These are phyloP conservation scores for Pholiota microspora DNA, from an alignment of 768 basidiomycete species.

Conservation along the genomic window DNA sequence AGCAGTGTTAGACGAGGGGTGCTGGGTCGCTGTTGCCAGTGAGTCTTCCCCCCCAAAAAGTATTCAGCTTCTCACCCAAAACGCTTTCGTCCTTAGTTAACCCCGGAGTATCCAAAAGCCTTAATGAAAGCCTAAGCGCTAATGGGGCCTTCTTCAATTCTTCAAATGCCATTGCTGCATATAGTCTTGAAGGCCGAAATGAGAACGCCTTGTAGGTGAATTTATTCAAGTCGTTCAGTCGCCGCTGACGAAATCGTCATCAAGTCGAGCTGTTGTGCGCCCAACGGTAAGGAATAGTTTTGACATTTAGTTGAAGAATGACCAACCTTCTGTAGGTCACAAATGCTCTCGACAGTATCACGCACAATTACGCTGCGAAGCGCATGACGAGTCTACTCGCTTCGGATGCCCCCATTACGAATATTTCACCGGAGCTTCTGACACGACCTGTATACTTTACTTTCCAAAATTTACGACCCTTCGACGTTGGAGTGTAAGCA, in stretches of 20 bases:
- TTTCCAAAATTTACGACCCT: slow-evolving; percentile 15
- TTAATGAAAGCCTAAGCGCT: slow-evolving; percentile 31
- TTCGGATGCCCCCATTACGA: slow-evolving; percentile 7
- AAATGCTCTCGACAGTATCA: slow-evolving; percentile 9
- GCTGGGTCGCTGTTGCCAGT: slow-evolving; percentile 48
- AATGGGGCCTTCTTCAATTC: slow-evolving; percentile 41
- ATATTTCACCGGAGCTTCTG: slow-evolving; percentile 11
- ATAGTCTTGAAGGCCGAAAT: slow-evolving; percentile 47
- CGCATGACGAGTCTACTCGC: slow-evolving; percentile 1
- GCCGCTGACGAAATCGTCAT: slow-evolving; percentile 2
- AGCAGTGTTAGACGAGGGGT: slow-evolving; percentile 40
- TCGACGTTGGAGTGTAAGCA: slow-evolving; percentile 16
- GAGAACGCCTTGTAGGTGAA: slow-evolving; percentile 54
- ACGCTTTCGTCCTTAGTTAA: slow-evolving; percentile 29
- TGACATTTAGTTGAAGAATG: neutral
- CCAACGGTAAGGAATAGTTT: slow-evolving; percentile 22
- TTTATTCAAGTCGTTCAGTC: neutral
- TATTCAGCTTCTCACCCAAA: neutral
- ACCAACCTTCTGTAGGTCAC: slow-evolving; percentile 3
- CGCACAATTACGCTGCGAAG: slow-evolving; percentile 11
- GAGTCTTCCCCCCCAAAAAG: slow-evolving; percentile 11
- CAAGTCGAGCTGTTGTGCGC: slow-evolving; percentile 24
- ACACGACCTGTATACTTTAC: slow-evolving; percentile 15
- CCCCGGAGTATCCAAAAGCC: slow-evolving; percentile 31
- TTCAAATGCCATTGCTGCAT: slow-evolving; percentile 44